These are phyloP conservation scores for Halophytophthora batemanensis DNA, from an alignment of 352 stramenopile genomes.

Conservation along the genomic window DNA sequence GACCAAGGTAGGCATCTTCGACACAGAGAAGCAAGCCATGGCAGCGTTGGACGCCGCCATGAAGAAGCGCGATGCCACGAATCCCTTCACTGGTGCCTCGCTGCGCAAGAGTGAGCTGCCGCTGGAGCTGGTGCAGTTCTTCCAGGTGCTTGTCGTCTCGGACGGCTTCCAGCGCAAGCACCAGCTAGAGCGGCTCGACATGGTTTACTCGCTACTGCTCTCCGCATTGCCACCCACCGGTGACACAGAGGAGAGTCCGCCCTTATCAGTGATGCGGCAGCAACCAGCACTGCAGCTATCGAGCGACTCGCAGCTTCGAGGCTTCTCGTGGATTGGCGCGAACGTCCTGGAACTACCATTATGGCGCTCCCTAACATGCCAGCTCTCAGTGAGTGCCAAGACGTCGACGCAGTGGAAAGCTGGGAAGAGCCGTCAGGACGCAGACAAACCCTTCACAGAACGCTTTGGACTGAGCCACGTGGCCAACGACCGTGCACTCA, in stretches of 20 bases:
- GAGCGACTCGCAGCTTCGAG: slow-evolving; percentile 17
- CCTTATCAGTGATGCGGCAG: slow-evolving; percentile 6
- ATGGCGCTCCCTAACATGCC: slow-evolving; percentile 37
- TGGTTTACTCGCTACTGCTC: slow-evolving; percentile 42
- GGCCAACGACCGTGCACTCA: slow-evolving; percentile 42
- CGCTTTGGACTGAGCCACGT: slow-evolving; percentile 55
- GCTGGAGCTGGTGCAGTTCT: slow-evolving; percentile 26
- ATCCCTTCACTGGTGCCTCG: slow-evolving; percentile 34
- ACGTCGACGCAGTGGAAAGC: slow-evolving; percentile 41
- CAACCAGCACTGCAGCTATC: slow-evolving; percentile 1
- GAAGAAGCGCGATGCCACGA: slow-evolving; percentile 30
- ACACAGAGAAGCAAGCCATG: slow-evolving; percentile 46
- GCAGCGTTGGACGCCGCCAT: slow-evolving; percentile 37
- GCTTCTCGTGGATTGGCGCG: slow-evolving; percentile 33
- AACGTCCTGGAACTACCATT: slow-evolving; percentile 36
- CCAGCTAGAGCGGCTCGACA: slow-evolving; percentile 42
- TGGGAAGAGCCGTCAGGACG: slow-evolving; percentile 11
- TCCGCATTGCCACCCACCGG: slow-evolving; percentile 2
- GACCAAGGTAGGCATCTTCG: slow-evolving; percentile 51
- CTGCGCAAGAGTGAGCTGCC: slow-evolving; percentile 28
- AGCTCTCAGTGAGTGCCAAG: slow-evolving; percentile 47
- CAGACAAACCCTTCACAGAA: slow-evolving; percentile 40
- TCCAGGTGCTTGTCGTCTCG: slow-evolving; percentile 51
- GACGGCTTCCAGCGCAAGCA: slow-evolving; percentile 43
- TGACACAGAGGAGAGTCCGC: slow-evolving; percentile 2